phyloP scores from a whole-genome alignment of 2,329 filamentous ascomycete species.

The Pseudonectria buxi region DNA sequence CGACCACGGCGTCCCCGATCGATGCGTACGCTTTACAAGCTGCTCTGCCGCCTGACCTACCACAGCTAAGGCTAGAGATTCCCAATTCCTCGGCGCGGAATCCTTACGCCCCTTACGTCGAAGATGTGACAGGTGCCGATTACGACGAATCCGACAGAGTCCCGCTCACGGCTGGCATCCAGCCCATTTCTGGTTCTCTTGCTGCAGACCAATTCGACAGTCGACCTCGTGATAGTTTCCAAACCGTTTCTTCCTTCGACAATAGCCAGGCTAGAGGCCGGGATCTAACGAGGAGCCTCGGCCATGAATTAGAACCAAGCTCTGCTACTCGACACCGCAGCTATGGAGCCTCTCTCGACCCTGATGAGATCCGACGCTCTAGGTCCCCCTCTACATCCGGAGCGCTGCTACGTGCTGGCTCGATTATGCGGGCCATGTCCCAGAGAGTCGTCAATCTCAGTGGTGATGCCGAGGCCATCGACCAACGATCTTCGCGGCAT shows the following conservation, averaged over 20 bases:
- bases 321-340: conserved; percentile 45
- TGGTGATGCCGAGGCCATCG: conserved; percentile 79
- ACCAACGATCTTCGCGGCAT: conserved; percentile 59
- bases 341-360: conserved; percentile 50
- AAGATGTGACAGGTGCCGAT: conserved; percentile 26
- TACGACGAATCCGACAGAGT: conserved; percentile 52
- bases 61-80: conserved; percentile 17
- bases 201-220: conserved; percentile 33
- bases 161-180: conserved; percentile 49
- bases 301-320: conserved; percentile 52
- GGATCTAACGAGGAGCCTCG: conserved; percentile 49
- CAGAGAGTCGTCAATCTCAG: conserved; percentile 97
- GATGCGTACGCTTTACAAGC: conserved; percentile 47
- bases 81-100: conserved; percentile 16
- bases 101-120: conserved; percentile 29
- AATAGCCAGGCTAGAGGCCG: conserved; percentile 46
- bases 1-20: conserved; percentile 42
- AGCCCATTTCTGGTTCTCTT: conserved; percentile 48
- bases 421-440: conserved; percentile 80
- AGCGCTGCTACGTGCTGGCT: conserved; percentile 62
- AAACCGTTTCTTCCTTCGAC: conserved; percentile 48
- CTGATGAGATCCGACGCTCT: conserved; percentile 47
- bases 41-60: conserved; percentile 48
- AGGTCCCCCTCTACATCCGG: conserved; percentile 57
- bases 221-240: conserved; percentile 47